Percentiles rank a stretch among this genome's conserved stretches.
Conservation (phyloP, 345 rosid genomes). For the Excoecaria agallocha region DNA sequence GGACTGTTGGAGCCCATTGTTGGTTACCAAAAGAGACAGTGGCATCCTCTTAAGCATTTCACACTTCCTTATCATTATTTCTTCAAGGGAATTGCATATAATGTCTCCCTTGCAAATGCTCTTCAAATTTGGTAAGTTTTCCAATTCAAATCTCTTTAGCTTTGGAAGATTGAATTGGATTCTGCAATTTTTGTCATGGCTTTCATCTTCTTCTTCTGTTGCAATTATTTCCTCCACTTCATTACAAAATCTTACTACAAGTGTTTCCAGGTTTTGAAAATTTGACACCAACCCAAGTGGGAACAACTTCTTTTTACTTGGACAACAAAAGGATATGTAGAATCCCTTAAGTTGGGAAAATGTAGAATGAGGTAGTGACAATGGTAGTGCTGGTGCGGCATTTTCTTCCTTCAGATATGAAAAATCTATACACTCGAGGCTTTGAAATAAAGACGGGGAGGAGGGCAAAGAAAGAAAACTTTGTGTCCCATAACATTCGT, state of each 20-base stretch:
- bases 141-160: neutral
- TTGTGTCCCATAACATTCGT: neutral
- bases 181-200: neutral
- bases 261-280: slow-evolving; percentile 3
- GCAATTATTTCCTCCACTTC: slow-evolving; percentile 19
- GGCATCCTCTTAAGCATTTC: slow-evolving; percentile 19
- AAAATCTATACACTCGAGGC: neutral
- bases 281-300: slow-evolving; percentile 4
- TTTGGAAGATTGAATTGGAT: slow-evolving; percentile 7
- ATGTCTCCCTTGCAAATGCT: neutral
- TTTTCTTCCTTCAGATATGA: accelerated
- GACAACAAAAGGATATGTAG: neutral
- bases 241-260: neutral
- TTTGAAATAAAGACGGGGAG: neutral
- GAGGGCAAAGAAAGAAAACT: neutral
- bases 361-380: neutral
- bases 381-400: neutral
- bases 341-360: neutral
- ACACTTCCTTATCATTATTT: neutral
- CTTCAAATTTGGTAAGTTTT: neutral
- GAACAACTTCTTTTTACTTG: slow-evolving; percentile 12
- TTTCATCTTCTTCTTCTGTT: neutral
- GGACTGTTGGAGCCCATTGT: neutral
- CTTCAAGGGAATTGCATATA: slow-evolving; percentile 13
- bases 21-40: neutral